A percentile compares a stretch with the other conserved stretches of the same genome.
Evolutionary conservation across 805 yeast species (phyloP).

Genomic region (Kodamaea nitidulidarum): DNA sequence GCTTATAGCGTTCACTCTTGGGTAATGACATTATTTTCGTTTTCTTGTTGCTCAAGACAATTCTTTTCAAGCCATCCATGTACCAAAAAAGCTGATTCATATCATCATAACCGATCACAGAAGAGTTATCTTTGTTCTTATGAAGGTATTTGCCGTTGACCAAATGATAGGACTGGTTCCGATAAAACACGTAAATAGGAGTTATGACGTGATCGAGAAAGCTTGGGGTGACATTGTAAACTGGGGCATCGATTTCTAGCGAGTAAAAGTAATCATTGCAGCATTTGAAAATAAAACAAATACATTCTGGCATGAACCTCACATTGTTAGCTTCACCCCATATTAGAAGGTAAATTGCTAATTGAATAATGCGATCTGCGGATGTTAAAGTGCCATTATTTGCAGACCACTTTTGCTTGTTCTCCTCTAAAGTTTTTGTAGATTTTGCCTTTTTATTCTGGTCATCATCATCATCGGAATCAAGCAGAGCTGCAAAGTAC

Average conservation of each 20-base stretch:
- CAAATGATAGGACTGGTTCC: slow-evolving; percentile 49
- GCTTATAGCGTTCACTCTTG: slow-evolving; percentile 51
- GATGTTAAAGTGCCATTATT: slow-evolving; percentile 50
- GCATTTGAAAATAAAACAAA: slow-evolving; percentile 80
- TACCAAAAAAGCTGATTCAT: slow-evolving; percentile 88
- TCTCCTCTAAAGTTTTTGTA: slow-evolving; percentile 24
- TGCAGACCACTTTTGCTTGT: slow-evolving; percentile 48
- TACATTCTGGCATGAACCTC: slow-evolving; percentile 84
- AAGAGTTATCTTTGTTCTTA: slow-evolving; percentile 60
- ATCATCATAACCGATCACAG: slow-evolving; percentile 83
- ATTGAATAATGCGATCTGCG: slow-evolving; percentile 55
- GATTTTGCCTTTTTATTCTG: slow-evolving; percentile 22
- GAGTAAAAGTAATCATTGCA: slow-evolving; percentile 65
- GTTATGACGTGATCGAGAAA: slow-evolving; percentile 68
- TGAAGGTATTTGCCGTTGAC: slow-evolving; percentile 43
- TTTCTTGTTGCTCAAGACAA: slow-evolving; percentile 44
- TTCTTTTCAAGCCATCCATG: slow-evolving; percentile 58
- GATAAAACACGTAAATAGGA: slow-evolving; percentile 63
- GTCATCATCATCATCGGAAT: slow-evolving; percentile 50
- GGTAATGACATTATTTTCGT: slow-evolving; percentile 49
- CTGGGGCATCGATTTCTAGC: slow-evolving; percentile 30
- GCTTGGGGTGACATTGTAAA: slow-evolving; percentile 28
- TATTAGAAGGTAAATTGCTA: slow-evolving; percentile 65
- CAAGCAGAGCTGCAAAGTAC: slow-evolving; percentile 74
- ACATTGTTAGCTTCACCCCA: slow-evolving; percentile 93